Base-by-base conservation (phyloP, 768 basidiomycete species). In the Hemileccinum impolitum region DNA sequence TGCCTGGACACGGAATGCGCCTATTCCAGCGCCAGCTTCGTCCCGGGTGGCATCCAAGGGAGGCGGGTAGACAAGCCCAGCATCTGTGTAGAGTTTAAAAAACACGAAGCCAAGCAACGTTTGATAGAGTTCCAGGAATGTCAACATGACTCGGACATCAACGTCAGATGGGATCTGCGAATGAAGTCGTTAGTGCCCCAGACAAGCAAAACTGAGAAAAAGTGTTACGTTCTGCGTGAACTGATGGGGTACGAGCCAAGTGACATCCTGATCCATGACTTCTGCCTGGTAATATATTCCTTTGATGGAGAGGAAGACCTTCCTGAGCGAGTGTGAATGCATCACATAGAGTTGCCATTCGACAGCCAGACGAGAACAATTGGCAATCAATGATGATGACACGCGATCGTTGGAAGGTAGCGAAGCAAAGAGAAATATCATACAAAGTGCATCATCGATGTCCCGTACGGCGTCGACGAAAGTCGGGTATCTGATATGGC, bases 281-380 rank as follows among this genome's bases (percentile, higher is more conserved):
- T 95, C 90, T 9, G 92, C 94, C 70, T 98, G 94, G 68, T 94
- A 97, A 70, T 98, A 99, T 39, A 99, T 82, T 35, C 96, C 96
- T 71, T 98, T 98, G 69, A 99, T 95, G 36, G 91, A 94, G 47
- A 99, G 75, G 72, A 99, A 99, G 26, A 87, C 84, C 69, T 96
- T 96, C 45, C 87, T 82, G 35, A 98, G 77, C 13, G 87, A 77
- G 52, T 77, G 80, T 1, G 90, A 82, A 62, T 92, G 88, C 82
- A 98, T 90, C 34, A 94, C 78, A 70, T 94, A 99, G 26, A 97
- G 74, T 67, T 97, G 92, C 95, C 95, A 99, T 75, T 99, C 94
- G 17, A 92, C 83, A 8, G 92, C 81, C 30, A 99, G 78, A 40
- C 90, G 84, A 25, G 86, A 76, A 67, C 96, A 98, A 65, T 94